Percentiles rank a stretch among this genome's conserved stretches.
phyloP scores from a whole-genome alignment of 2,329 filamentous ascomycete species.

The Pseudogymnoascus sp. region DNA sequence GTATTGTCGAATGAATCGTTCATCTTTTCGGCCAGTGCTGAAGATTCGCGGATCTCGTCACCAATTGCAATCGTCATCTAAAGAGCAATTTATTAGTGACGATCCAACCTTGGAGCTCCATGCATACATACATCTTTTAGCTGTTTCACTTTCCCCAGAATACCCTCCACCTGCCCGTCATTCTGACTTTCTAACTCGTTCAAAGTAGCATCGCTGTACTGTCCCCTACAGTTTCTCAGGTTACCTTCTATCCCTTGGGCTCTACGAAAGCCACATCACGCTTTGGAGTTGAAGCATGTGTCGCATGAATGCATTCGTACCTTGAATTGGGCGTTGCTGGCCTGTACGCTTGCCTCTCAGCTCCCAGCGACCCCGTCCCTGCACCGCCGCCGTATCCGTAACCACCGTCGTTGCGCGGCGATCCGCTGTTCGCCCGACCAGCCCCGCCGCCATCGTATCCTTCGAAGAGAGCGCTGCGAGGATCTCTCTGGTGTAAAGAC shows the following conservation, averaged over 20 bases:
- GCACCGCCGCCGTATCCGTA: slow-evolving; percentile 45
- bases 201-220: slow-evolving; percentile 87
- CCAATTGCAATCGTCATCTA: slow-evolving; percentile 90
- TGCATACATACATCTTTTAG: slow-evolving; percentile 68
- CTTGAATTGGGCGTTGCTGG: slow-evolving; percentile 65
- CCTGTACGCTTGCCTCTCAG: slow-evolving; percentile 43
- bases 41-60: slow-evolving; percentile 87
- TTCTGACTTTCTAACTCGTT: slow-evolving; percentile 95
- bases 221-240: slow-evolving; percentile 50
- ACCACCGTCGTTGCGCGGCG: slow-evolving; percentile 28
- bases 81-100: slow-evolving; percentile 11
- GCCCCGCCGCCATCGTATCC: slow-evolving; percentile 54
- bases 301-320: slow-evolving; percentile 35
- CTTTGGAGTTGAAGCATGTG: background rate
- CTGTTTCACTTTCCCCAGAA: slow-evolving; percentile 80
- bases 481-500: slow-evolving; percentile 65
- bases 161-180: slow-evolving; percentile 81
- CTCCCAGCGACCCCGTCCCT: slow-evolving; percentile 24
- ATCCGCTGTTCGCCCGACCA: slow-evolving; percentile 10
- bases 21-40: slow-evolving; percentile 85
- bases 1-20: slow-evolving; percentile 90
- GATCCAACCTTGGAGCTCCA: background rate
- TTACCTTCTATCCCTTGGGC: background rate
- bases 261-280: background rate
- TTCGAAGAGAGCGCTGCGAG: slow-evolving; percentile 66